Evolutionary conservation across 345 rosid genomes (phyloP), one percentile per base, ranked within the genome.

Genomic region (Dimocarpus longan): DNA sequence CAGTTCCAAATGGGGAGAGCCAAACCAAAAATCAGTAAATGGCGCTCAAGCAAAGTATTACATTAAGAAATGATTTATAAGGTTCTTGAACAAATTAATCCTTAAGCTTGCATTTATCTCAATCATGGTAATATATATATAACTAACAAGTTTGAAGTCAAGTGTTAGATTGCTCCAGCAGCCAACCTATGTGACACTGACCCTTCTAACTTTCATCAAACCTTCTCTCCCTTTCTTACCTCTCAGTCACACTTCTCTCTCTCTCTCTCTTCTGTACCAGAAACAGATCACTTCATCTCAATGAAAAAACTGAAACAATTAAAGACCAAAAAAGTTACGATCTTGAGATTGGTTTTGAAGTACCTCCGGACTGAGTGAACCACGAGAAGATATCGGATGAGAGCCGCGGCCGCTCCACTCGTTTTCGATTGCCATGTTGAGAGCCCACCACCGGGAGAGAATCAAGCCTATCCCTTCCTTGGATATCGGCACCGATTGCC

Each of bases 321-420:
- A 2, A 1, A 32, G 37, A 32, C 37, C 37, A 22, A 15, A 42
- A 6, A 26, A 18, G 50, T 13, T 16, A 4, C 64, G 39, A 40
- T 42, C 15, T 37, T 54, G 11, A n/a, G 24, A 7, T 66, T 50
- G 18, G 10, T 46, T 46, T 11, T 8, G 52, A 46, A 46, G 19
- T 32, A 32, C 95, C 95, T 79, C 76, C 85, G 62, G 97, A 77
- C 11, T 68, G 80, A 60, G 84, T 87, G 89, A 91, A 91, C 85
- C 87, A 90, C 44, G 90, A 74, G 80, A 89, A 76, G 70, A 91
- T 75, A 10, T 80, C 85, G 50, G 87, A 69, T 71, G 78, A 77
- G n/a, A 95, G 48, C 82, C 82, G 16, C 87, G 87, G 64, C 99
- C 97, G 48, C 92, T 98, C 96, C 97, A 93, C 84, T 91, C 96